Base-by-base conservation (phyloP, 768 basidiomycete genomes). In the Amanita phalloides region DNA sequence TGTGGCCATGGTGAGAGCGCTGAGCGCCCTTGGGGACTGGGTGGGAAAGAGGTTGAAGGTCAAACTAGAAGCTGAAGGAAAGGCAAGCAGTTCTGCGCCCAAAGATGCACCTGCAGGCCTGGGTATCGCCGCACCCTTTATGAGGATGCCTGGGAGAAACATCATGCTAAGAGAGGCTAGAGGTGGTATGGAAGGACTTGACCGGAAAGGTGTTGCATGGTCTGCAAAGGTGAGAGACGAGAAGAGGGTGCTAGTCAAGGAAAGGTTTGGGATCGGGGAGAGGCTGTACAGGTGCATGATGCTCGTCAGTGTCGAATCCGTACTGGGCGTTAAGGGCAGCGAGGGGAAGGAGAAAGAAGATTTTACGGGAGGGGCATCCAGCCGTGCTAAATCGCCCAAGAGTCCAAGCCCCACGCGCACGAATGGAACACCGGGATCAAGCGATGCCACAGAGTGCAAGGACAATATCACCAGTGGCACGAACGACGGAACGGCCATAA, bases 201-300 rank as follows among this genome's bases (percentile, higher is more conserved):
- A 52, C 20, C 42, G 51, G 32, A 52, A 25, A 26, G 51, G 51
- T 35, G 51, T 52, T 23, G 51, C 51, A 11, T 90, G 86, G 86
- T 78, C 71, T 56, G 56, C 88, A 42, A 73, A 70, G 62, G 72
- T 69, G 60, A 74, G 76, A 47, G 86, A 89, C 56, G 75, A 79
- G 41, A 72, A 66, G 49, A 72, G 83, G 54, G 67, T 72, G 38
- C 66, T 86, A 60, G 64, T 88, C n/a, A 62, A 69, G 17, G 76
- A 77, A n/a, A 68, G 59, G 39, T 88, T 78, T 61, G 63, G 67
- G 30, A 70, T 77, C 21, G 71, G 72, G 23, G 72, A 69, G 53
- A 74, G 68, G 61, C 66, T 73, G 9, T 84, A 85, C 62, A 67
- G 67, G 49, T 71, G 72, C 46, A 69, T 71, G 1, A 64, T 86